Conservation (phyloP, 176 grass and related monocot species). For the Bonia amplexicaulis region DNA sequence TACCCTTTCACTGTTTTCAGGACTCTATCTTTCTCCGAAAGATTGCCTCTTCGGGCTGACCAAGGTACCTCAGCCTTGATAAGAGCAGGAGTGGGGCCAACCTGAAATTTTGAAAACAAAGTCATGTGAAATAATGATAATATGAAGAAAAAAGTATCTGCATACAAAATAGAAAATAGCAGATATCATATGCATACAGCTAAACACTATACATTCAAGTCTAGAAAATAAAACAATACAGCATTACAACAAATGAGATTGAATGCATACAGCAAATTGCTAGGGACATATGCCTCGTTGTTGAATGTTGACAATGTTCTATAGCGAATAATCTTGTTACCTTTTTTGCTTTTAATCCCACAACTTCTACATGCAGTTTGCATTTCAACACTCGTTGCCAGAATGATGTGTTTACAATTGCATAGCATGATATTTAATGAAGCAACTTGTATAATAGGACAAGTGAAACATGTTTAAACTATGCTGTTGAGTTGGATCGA, state of each 20-base stretch:
- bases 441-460: background rate
- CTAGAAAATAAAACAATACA: background rate
- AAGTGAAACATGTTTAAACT: background rate
- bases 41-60: slow-evolving; percentile 83
- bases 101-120: slow-evolving; percentile 31
- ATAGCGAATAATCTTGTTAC: background rate
- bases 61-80: slow-evolving; percentile 95
- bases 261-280: background rate
- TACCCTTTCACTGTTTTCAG: slow-evolving; percentile 99
- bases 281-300: background rate
- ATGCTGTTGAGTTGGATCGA: background rate
- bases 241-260: background rate
- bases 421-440: background rate
- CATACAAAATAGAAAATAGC: background rate
- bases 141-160: background rate
- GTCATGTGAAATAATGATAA: background rate
- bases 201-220: background rate
- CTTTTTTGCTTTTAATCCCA: background rate
- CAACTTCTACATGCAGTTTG: background rate
- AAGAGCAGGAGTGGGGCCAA: slow-evolving; percentile 48
- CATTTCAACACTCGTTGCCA: background rate
- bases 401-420: background rate
- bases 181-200: background rate
- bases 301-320: background rate
- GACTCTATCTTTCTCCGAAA: slow-evolving; percentile 84